A percentile compares a stretch with the other conserved stretches of the same genome.
phyloP scores from a whole-genome alignment of 495 filamentous ascomycete genomes.

The Penicillium turbatum region DNA sequence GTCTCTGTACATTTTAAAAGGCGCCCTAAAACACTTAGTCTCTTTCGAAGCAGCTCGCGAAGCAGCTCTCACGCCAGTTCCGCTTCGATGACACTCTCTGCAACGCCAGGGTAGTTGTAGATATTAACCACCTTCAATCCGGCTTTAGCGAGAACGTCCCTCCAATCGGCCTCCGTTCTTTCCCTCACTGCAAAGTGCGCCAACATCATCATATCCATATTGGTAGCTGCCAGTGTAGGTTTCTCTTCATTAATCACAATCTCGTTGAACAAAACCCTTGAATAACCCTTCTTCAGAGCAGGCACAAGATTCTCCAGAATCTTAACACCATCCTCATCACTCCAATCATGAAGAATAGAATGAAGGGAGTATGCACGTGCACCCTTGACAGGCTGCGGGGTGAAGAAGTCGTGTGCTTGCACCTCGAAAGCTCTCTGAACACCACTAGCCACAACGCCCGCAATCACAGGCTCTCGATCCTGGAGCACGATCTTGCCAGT shows the following conservation, averaged over 20 bases:
- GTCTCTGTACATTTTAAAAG: no score
- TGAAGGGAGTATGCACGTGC: constrained; percentile 35
- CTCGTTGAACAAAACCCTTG: constrained; percentile 50
- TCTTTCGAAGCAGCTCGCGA: background rate
- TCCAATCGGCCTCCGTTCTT: constrained; percentile 30
- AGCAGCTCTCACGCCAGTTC: constrained; percentile 16
- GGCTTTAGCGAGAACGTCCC: constrained; percentile 41
- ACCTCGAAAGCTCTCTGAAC: constrained; percentile 8
- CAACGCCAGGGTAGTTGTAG: constrained; percentile 14
- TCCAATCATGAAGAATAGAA: constrained; percentile 50
- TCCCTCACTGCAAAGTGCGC: constrained; percentile 30
- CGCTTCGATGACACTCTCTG: constrained; percentile 32
- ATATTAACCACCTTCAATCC: constrained; percentile 59
- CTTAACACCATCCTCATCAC: constrained; percentile 39
- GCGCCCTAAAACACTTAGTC: background rate
- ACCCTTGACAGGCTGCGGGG: constrained; percentile 44
- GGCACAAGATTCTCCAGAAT: constrained; percentile 44
- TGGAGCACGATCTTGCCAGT: constrained; percentile 47
- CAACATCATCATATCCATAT: constrained; percentile 48
- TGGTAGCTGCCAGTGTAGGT: constrained; percentile 37
- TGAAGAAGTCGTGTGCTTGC: constrained; percentile 48
- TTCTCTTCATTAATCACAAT: constrained; percentile 44
- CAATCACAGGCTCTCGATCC: constrained; percentile 43
- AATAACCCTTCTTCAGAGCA: constrained; percentile 48
- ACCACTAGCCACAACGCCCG: constrained; percentile 20